Base-by-base conservation (phyloP, 371 early-diverging fungal species). In the Lichtheimia ornata region DNA sequence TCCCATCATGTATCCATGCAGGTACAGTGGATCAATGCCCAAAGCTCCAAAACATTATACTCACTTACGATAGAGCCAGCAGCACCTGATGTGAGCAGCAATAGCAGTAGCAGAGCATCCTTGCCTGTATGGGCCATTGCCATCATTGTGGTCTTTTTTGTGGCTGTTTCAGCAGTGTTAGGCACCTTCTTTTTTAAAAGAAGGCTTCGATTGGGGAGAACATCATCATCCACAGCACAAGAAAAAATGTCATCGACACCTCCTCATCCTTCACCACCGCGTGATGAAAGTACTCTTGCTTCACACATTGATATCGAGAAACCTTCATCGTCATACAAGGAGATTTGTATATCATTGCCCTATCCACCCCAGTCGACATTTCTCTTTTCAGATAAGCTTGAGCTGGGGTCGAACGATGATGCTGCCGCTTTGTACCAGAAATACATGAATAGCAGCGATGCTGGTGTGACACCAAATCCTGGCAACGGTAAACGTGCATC, bases 321-420 rank as follows among this genome's bases (percentile, higher is more conserved):
- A 24, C 24, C 55, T 28, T 24, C 47, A 56, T 50, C 59, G 14
- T 41, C 30, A 22, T 58, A 25, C 18, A 61, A 64, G 22, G 65
- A 60, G 47, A n/a, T 47, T 17, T 47, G 47, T 22, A 47, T 47
- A 22, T 25, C 63, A 14, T 56, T 63, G 44, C 74, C 74, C 6
- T 40, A 69, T 40, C 70, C 72, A 14, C 77, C 77, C 17, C 53
- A 61, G 7, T 59, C 58, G 3, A 57, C 64, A 11, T 78, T 71
- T 18, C 61, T 75, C n/a, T 75, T 78, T 67, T 65, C 71, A 9
- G 79, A 79, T 57, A 79, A 79, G 27, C 63, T 79, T 62, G 79
- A 79, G 52, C 20, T 79, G 14, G 67, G 75, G 41, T 69, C 73
- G 2, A 58, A 64, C 0, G 75, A 76, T 45, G 75, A 76, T 53